Percentiles rank a stretch among this genome's conserved stretches.
Conservation (phyloP, 2,329 filamentous ascomycete species). For the Nigrospora osmanthi region DNA sequence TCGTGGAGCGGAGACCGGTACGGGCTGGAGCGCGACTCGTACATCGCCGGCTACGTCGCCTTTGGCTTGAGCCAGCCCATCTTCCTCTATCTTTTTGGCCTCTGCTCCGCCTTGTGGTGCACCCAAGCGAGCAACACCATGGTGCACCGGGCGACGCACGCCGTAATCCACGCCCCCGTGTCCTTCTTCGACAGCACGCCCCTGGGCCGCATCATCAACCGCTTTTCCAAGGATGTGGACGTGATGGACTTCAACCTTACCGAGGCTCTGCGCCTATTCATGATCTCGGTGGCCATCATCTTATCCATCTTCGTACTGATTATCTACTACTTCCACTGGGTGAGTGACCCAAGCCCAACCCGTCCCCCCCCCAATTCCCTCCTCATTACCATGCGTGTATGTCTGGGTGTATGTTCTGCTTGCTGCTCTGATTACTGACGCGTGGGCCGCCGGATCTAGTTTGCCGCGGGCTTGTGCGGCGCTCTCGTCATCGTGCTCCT, state of each 20-base stretch:
- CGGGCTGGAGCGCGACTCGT: slow-evolving; percentile 39
- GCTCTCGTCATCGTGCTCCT: slow-evolving; percentile 52
- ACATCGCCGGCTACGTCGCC: slow-evolving; percentile 52
- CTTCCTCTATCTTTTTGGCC: slow-evolving; percentile 52
- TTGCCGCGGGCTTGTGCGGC: slow-evolving; percentile 34
- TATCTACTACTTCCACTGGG: slow-evolving; percentile 55
- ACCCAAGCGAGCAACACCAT: slow-evolving; percentile 56
- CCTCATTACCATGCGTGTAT: too few species aligned
- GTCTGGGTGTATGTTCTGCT: slow-evolving; percentile 41
- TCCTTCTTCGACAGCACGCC: slow-evolving; percentile 67
- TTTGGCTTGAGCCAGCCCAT: slow-evolving; percentile 45
- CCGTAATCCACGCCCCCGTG: slow-evolving; percentile 24
- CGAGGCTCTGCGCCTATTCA: slow-evolving; percentile 59
- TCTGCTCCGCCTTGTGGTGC: slow-evolving; percentile 48
- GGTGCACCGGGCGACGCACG: slow-evolving; percentile 52
- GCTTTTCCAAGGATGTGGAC: slow-evolving; percentile 62
- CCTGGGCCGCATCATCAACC: slow-evolving; percentile 60
- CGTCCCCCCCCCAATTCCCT: too few species aligned
- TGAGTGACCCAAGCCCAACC: neutral
- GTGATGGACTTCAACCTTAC: slow-evolving; percentile 62
- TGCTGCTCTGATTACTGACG: slow-evolving; percentile 24
- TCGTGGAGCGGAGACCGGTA: slow-evolving; percentile 60
- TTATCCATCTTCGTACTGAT: slow-evolving; percentile 55
- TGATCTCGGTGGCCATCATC: slow-evolving; percentile 54
- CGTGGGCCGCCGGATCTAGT: neutral